Conservation (phyloP, 2,329 filamentous ascomycete species). For the Dendrostoma leiphaemia region DNA sequence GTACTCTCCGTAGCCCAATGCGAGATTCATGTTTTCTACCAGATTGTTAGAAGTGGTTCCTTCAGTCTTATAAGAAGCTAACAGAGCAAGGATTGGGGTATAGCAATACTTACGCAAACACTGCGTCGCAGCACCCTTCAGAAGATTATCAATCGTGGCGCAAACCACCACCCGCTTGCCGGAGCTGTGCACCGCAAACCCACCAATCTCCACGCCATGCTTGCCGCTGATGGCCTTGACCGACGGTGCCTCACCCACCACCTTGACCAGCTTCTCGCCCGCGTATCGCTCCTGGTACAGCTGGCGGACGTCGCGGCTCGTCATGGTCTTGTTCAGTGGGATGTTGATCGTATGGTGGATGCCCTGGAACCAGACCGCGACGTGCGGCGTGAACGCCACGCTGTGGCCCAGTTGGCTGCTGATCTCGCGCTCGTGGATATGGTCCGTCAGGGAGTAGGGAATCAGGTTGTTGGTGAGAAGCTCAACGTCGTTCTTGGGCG, state of each 20-base stretch:
- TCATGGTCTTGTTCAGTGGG: constrained; percentile 82
- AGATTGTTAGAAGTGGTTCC: constrained; percentile 2
- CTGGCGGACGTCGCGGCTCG: constrained; percentile 86
- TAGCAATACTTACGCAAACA: constrained; percentile 72
- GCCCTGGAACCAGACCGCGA: constrained; percentile 95
- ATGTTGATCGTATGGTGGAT: constrained; percentile 92
- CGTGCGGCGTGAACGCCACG: constrained; percentile 88
- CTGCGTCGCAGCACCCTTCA: constrained; percentile 91
- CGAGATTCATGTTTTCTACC: constrained; percentile 87
- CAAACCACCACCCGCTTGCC: constrained; percentile 94
- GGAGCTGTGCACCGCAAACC: constrained; percentile 82
- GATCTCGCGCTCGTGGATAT: constrained; percentile 94
- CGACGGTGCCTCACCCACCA: constrained; percentile 80
- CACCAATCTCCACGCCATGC: constrained; percentile 91
- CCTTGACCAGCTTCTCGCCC: constrained; percentile 91
- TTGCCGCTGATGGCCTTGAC: constrained; percentile 83
- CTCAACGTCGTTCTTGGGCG: constrained; percentile 87
- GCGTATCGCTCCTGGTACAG: constrained; percentile 96
- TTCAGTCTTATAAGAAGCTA: too few relatives aligned
- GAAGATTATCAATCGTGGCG: constrained; percentile 87
- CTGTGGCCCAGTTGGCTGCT: constrained; percentile 69
- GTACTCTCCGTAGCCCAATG: constrained; percentile 84
- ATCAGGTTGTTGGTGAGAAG: constrained; percentile 84
- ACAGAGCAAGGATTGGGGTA: too few relatives aligned
- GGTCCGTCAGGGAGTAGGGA: constrained; percentile 86